Base-by-base conservation (phyloP, 139 green algal species). In the Tetradesmus lagerheimii region DNA sequence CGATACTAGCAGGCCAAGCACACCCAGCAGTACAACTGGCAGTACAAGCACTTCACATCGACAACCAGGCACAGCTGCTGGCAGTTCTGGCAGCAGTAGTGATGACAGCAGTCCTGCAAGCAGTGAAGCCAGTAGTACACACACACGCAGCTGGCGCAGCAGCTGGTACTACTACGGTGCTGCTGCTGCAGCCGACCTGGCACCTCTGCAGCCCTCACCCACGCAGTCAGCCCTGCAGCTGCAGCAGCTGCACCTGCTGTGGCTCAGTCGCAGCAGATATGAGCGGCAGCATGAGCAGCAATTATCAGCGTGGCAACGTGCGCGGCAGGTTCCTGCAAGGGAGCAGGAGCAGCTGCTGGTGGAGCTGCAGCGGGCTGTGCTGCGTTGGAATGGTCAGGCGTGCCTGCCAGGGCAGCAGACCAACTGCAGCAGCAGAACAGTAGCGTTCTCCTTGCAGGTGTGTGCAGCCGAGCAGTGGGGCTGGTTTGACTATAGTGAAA, bases 221-320 rank as follows among this genome's bases (percentile, higher is more conserved):
- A 71, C 74, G 2, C 67, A 80, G 41, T 76, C 71, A 6, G n/a
- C 43, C 3, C 45, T 31, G 27, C 80, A 50, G 16, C 57, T 91
- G 66, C 43, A 75, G 88, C 80, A 77, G 25, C 43, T 88, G 67
- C 38, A 88, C 27, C 18, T 91, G 31, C 9, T 91, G 41, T 91
- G 88, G 88, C 35, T 91, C 6, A 88, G 78, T 57, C 80, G 88
- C 43, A 78, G 38, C 16, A 64, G 76, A 5, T 88, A 77, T 43
- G 88, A 91, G 88, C 53, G 39, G 64, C 62, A 74, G 47, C 35
- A 77, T 62, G 43, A 64, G 20, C 34, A 14, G 27, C 18, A 43
- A 4, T 27, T 88, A 43, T 76, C 80, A 25, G 14, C 39, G 0
- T 91, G 88, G 88, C 88, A 91, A 80, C 80, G 64, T 37, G 35